phyloP scores from a whole-genome alignment of 164 flowering plant species.

The Magnolia sinica region DNA sequence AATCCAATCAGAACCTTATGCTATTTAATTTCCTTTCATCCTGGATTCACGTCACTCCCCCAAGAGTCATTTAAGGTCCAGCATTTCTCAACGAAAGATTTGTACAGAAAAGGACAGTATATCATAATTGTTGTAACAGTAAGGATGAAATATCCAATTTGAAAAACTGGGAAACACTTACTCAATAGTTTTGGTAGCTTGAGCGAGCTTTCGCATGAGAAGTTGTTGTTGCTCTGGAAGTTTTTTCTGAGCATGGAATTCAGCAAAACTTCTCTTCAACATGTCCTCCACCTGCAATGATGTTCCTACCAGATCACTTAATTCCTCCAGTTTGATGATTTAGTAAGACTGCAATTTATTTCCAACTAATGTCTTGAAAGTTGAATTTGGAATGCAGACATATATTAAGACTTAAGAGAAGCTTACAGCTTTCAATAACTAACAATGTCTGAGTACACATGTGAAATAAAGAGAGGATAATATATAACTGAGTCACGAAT shows the following conservation, averaged over 20 bases:
- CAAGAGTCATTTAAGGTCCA: too few relatives aligned
- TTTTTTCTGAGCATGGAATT: conserved; percentile 93
- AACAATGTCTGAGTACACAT: background rate
- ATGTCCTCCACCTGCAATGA: conserved; percentile 92
- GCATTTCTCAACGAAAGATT: too few relatives aligned
- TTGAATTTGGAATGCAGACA: background rate
- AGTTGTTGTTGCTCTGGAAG: conserved; percentile 83
- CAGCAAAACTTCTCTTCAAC: conserved; percentile 99
- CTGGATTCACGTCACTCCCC: too few relatives aligned
- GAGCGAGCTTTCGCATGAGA: conserved; percentile 78
- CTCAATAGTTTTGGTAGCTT: conserved; percentile 73
- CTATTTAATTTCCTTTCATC: too few relatives aligned
- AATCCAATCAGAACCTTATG: too few relatives aligned
- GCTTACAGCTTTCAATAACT: background rate
- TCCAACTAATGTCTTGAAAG: background rate
- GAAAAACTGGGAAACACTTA: conserved; percentile 15
- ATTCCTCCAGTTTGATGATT: conserved; percentile 4
- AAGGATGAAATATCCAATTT: background rate
- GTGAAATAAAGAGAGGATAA: too few relatives aligned
- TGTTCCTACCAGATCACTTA: conserved; percentile 6
- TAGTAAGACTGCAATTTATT: background rate
- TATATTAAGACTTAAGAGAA: background rate
- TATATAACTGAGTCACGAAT: too few relatives aligned
- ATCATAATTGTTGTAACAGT: too few relatives aligned
- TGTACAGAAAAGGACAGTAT: too few relatives aligned